A percentile compares a stretch with the other conserved stretches of the same genome.
Evolutionary conservation across 2,329 filamentous ascomycete genomes (phyloP).

Genomic region (Colletotrichum nymphaeae): DNA sequence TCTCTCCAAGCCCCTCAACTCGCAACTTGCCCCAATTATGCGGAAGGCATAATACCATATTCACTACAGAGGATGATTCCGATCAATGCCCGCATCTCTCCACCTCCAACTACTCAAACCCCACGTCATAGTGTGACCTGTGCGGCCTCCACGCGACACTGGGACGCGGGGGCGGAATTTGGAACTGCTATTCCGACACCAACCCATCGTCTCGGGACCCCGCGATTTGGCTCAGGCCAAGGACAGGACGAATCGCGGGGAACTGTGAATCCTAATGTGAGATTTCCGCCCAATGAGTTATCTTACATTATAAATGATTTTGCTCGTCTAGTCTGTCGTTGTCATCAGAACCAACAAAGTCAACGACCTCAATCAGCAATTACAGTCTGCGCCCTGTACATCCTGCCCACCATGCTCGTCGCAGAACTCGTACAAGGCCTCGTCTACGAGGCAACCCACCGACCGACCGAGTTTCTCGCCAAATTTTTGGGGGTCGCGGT

Average conservation of each 20-base stretch:
- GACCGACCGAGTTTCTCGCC: constrained; percentile 37
- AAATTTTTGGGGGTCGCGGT: constrained; percentile 38
- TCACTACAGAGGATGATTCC: not conserved
- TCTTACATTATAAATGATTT: not conserved
- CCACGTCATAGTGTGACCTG: not conserved
- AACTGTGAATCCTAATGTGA: not conserved
- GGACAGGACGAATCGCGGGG: not conserved
- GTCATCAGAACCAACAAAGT: not conserved
- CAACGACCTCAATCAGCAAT: no score
- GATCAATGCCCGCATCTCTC: not conserved
- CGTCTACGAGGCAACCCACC: constrained; percentile 32
- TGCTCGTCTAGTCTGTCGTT: not conserved
- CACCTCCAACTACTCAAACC: not conserved
- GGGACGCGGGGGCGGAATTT: not conserved
- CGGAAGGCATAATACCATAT: not conserved
- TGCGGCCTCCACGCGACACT: not conserved
- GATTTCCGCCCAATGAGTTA: not conserved
- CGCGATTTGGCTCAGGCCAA: not conserved
- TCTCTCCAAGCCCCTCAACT: not conserved
- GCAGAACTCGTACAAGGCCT: constrained; percentile 39
- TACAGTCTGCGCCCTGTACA: not conserved
- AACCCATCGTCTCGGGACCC: not conserved
- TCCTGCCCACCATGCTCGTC: constrained; percentile 41
- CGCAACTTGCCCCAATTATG: not conserved
- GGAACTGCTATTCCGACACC: not conserved